These are phyloP conservation scores for Zalerion maritima DNA, from an alignment of 495 filamentous ascomycete species.

Conservation along the genomic window DNA sequence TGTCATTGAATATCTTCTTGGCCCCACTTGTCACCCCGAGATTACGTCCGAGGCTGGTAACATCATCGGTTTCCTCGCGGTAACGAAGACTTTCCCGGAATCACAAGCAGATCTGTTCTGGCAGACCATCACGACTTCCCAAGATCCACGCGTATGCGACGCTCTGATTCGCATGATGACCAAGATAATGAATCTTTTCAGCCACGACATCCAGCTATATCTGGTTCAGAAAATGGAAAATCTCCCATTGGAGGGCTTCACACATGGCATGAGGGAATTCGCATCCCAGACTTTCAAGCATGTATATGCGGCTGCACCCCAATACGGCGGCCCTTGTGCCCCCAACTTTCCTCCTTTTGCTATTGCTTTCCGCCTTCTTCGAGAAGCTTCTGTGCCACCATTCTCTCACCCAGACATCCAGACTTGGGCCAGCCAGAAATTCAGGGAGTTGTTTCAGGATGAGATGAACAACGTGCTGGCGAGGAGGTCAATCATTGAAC, in stretches of 20 bases:
- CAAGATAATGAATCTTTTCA: conserved; percentile 46
- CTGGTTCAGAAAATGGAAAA: conserved; percentile 59
- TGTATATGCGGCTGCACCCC: conserved; percentile 13
- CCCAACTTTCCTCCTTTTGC: conserved; percentile 27
- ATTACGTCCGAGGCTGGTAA: conserved; percentile 70
- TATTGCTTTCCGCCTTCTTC: conserved; percentile 51
- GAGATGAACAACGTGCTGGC: conserved; percentile 15
- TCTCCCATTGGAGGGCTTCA: conserved; percentile 46
- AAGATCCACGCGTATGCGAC: conserved; percentile 69
- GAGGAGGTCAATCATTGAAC: conserved; percentile 21
- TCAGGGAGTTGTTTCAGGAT: conserved; percentile 31
- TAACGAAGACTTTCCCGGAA: conserved; percentile 59
- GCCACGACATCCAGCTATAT: conserved; percentile 43
- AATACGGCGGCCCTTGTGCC: conserved; percentile 8
- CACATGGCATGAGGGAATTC: conserved; percentile 39
- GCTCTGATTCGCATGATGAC: conserved; percentile 66
- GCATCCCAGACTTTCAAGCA: conserved; percentile 21
- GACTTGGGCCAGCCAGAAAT: conserved; percentile 41
- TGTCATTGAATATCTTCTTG: conserved; percentile 74
- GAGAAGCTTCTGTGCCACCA: conserved; percentile 40
- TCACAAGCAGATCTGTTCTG: conserved; percentile 68
- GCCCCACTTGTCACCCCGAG: conserved; percentile 82
- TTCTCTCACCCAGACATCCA: conserved; percentile 33
- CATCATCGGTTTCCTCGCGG: conserved; percentile 76
- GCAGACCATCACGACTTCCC: conserved; percentile 67